phyloP scores from a whole-genome alignment of 2,329 filamentous ascomycete species.

The Phialophora expanda region DNA sequence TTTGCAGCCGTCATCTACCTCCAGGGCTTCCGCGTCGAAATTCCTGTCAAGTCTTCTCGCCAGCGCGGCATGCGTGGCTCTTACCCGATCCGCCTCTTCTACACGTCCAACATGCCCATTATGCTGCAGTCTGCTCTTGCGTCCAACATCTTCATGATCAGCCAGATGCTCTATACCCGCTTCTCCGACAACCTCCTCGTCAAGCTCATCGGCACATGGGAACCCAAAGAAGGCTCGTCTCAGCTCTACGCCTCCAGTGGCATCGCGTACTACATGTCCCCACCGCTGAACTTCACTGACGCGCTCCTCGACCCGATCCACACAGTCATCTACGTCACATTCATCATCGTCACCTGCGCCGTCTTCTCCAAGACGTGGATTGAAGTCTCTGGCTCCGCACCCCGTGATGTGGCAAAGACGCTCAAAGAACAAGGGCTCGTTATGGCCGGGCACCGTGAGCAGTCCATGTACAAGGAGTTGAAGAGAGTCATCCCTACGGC shows the following conservation, averaged over 20 bases:
- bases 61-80: slow-evolving; percentile 98
- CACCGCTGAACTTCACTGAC: slow-evolving; percentile 95
- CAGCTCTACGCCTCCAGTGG: slow-evolving; percentile 93
- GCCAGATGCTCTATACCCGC: slow-evolving; percentile 98
- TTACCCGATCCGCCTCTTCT: slow-evolving; percentile 98
- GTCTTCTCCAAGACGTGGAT: slow-evolving; percentile 99
- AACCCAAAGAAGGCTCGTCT: slow-evolving; percentile 92
- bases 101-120: slow-evolving; percentile 99
- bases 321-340: slow-evolving; percentile 91
- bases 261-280: slow-evolving; percentile 99
- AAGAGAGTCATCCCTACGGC: slow-evolving; percentile 99
- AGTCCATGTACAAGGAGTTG: slow-evolving; percentile 99
- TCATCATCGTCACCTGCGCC: slow-evolving; percentile 97
- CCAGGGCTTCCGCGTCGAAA: slow-evolving; percentile 98
- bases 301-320: slow-evolving; percentile 96
- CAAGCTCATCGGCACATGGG: slow-evolving; percentile 96
- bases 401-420: slow-evolving; percentile 98
- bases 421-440: slow-evolving; percentile 99
- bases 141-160: slow-evolving; percentile 98
- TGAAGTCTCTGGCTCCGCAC: slow-evolving; percentile 96
- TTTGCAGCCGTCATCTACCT: slow-evolving; percentile 99
- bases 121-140: slow-evolving; percentile 99
- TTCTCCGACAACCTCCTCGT: slow-evolving; percentile 99
- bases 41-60: slow-evolving; percentile 98
- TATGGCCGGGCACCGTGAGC: slow-evolving; percentile 99